Evolutionary conservation across 2,329 filamentous ascomycete species (phyloP), one percentile per base, ranked within the genome.

Genomic region (Thelonectria blattea): DNA sequence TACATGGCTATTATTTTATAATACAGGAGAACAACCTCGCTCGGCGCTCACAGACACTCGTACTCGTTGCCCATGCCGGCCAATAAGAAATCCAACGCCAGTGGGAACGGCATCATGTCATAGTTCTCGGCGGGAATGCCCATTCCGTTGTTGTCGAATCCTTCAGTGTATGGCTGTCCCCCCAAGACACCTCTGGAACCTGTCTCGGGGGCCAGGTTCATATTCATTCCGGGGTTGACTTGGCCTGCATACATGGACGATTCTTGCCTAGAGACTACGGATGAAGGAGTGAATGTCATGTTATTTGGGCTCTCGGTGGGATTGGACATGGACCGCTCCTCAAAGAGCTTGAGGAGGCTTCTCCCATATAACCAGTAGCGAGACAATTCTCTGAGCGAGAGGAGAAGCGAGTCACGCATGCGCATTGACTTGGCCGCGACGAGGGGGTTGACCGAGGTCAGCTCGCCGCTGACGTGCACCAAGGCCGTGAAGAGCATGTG

Each of bases 401-500:
- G 47, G n/a, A 74, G 59, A 22, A 76, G 66, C 8, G 70, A 72
- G 10, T 73, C 69, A 39, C 71, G 70, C 39, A 68, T 66, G 5
- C 70, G 66, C 34, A 65, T 66, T 3, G 73, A 72, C 57, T 73
- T 73, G 22, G 70, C 69, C 15, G 68, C 71, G 3, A 75, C 66
- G 7, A 76, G 62, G 3, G 74, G 74, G 47, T 70, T 76, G 30
- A 52, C 14, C 2, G 72, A 72, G 50, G 67, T 65, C 20, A 73
- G 57, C 34, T 73, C 69, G 17, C 57, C 69, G 14, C 64, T 65
- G 12, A 73, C 65, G 18, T 74, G 69, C 11, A 75, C 64, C 17
- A 75, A 53, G 12, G 71, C 71, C 2, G 74, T 75, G 56, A 76
- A 75, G 14, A 75, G 61, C 6, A 64, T 60, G 39, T 73, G 71